Evolutionary conservation across 2,329 filamentous ascomycete species (phyloP), one percentile per base, ranked within the genome.

Genomic region (Talaromyces rugulosus): DNA sequence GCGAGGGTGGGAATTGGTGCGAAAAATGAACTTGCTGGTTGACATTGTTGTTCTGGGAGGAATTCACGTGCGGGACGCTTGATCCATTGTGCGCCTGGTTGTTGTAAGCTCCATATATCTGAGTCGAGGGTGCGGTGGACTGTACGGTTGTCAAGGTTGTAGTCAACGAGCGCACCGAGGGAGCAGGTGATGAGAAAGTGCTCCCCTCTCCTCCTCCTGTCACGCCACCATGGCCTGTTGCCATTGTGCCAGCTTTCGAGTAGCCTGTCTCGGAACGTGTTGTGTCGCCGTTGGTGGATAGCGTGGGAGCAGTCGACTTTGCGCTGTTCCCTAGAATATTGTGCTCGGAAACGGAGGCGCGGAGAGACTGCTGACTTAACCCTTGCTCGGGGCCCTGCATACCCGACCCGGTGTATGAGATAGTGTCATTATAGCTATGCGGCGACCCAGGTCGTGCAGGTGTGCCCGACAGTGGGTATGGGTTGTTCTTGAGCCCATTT

Each of bases 201-300:
- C 85, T 88, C 52, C 82, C 82, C 67, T 81, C 89, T 61, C 91
- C 91, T 67, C 89, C 86, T 4, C 77, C 79, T 59, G 90, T 88
- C 55, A 89, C 71, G 9, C 86, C 89, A 56, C 87, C 87, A 31
- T 85, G 87, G 6, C 76, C 79, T 36, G 89, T 92, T 42, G 86
- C 85, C 70, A 83, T 88, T 12, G 92, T 97, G 18, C 90, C 92
- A 18, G 91, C 85, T 68, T 95, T 91, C 33, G 92, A 96, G 50
- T 89, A 87, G 14, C 89, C 89, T 11, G 85, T 84, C 67, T 92
- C 86, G 1, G 91, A 96, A 63, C 87, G 84, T 9, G 89, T 82
- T 0, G 88, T 88, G 66, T 94, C 91, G 51, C 87, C 86, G 65
- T 93, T 92, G 14, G 92, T 96, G n/a, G 90, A 92, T 4, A 92